These are phyloP conservation scores for Apostasia ramifera DNA, from an alignment of 106 monocot genomes.

Conservation along the genomic window DNA sequence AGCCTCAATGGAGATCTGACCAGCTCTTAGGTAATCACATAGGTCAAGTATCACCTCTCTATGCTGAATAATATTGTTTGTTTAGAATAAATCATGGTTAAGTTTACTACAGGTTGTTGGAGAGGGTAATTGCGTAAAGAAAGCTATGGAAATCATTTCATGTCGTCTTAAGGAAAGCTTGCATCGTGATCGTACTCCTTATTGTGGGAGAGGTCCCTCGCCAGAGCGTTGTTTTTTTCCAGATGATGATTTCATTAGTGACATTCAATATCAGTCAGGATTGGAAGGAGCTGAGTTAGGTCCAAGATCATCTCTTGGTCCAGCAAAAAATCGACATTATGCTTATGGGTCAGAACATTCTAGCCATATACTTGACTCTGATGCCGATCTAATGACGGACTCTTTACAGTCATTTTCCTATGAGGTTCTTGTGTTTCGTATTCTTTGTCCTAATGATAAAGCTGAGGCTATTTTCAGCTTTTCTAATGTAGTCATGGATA, in stretches of 20 bases:
- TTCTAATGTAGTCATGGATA: conserved; percentile 66
- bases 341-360: conserved; percentile 26
- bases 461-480: conserved; percentile 45
- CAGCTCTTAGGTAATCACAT: not conserved
- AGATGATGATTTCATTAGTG: conserved; percentile 54
- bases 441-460: conserved; percentile 83
- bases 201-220: conserved; percentile 59
- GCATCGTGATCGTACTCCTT: conserved; percentile 84
- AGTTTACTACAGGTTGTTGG: conserved; percentile 62
- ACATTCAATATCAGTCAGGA: conserved; percentile 23
- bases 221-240: conserved; percentile 41
- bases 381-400: conserved; percentile 32
- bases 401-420: conserved; percentile 23
- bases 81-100: not conserved
- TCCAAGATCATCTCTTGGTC: conserved; percentile 29
- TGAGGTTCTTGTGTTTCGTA: conserved; percentile 71
- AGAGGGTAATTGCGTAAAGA: conserved; percentile 75
- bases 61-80: not conserved
- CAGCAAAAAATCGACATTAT: conserved; percentile 33
- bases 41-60: not conserved
- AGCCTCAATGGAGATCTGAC: not conserved
- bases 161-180: conserved; percentile 89
- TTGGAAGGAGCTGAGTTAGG: conserved; percentile 50
- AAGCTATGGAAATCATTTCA: conserved; percentile 69
- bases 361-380: conserved; percentile 50